Conservation (phyloP, 306 rosid species). For the Malus domestica region ASM211411v1 NC_041801.1:1024001-1024500, state of each 20-base stretch:
- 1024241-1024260: not conserved
- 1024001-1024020: not conserved
- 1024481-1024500: no score
- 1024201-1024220: slow-evolving; percentile 49
- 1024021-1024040: not conserved
- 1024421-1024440: not conserved
- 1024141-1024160: slow-evolving; percentile 16
- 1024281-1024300: no score
- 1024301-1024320: no score
- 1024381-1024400: not conserved
- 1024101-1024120: not conserved
- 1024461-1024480: no score
- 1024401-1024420: not conserved
- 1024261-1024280: not conserved
- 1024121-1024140: slow-evolving; percentile 25
- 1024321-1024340: no score
- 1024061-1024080: not conserved
- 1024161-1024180: slow-evolving; percentile 39
- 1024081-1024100: not conserved
- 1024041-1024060: not conserved
- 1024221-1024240: slow-evolving; percentile 63
- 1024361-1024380: not conserved
- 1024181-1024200: slow-evolving; percentile 82
- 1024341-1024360: not conserved
- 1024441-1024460: not conserved